Evolutionary conservation across 163 green algal species (phyloP).

Genomic region (Chloroidium sp.): DNA sequence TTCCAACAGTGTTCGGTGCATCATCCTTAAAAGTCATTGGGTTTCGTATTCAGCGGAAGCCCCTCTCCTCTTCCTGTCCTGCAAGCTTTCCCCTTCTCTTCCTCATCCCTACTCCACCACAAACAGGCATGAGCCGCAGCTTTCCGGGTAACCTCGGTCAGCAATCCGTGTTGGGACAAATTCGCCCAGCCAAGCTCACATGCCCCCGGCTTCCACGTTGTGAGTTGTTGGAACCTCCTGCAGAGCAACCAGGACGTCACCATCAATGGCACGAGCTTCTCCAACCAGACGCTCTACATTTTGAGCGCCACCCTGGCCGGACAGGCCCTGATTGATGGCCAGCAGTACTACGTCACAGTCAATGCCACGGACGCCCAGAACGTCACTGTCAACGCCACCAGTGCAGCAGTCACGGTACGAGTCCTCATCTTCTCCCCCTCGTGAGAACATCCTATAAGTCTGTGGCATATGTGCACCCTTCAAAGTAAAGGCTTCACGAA

Average conservation of each 20-base stretch:
- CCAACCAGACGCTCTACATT: conserved; percentile 11
- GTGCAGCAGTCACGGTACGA: background rate
- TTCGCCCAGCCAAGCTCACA: too few species aligned
- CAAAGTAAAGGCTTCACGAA: too few species aligned
- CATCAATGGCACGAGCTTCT: background rate
- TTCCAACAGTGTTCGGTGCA: too few species aligned
- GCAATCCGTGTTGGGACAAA: background rate
- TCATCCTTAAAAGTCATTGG: background rate
- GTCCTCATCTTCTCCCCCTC: too few species aligned
- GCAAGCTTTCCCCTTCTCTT: background rate
- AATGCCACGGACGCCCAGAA: conserved; percentile 11
- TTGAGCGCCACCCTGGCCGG: background rate
- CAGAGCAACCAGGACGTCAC: background rate
- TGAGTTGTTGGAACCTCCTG: background rate
- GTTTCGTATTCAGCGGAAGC: too few species aligned
- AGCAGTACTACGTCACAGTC: conserved; percentile 34
- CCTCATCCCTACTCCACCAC: background rate
- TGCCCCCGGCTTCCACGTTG: background rate
- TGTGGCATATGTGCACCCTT: too few species aligned
- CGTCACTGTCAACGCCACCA: conserved; percentile 5
- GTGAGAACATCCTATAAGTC: too few species aligned
- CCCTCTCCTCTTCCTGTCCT: too few species aligned
- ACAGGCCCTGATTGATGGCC: conserved; percentile 18
- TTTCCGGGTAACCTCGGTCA: background rate
- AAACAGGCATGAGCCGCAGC: background rate